Evolutionary conservation across 345 rosid genomes (phyloP), one percentile per base, ranked within the genome.

Genomic region (Lepidium sativum): DNA sequence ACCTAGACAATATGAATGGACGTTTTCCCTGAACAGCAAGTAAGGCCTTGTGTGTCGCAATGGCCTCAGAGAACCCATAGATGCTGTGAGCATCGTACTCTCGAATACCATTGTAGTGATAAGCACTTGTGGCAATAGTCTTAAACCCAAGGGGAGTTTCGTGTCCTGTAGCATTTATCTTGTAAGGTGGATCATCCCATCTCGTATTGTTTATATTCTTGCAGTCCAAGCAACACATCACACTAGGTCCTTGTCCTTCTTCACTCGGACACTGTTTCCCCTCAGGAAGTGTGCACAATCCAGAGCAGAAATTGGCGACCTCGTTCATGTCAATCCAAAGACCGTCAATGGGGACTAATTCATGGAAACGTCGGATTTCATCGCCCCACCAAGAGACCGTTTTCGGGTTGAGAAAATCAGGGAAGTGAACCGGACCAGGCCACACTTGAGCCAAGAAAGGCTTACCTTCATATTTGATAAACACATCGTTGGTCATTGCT

Each of bases 321-420:
- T 94, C 97, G 35, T 94, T 90, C 99, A 94, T 94, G 73, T 94
- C 96, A 43, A 94, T 90, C 99, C 95, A 90, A 1, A 90, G 67
- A 57, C 99, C 99, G 67, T 94, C 82, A 5, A 94, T 81, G 2
- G 97, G 95, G 60, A 88, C 95, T 37, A 94, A 82, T 42, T 86
- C 84, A 48, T 90, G 91, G 72, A 94, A 86, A 10, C 96, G 84
- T 17, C 78, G 86, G 67, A 94, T 68, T 63, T 94, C 99, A 62
- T 86, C 87, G 0, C 85, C 95, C 97, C 99, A 88, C 96, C 99
- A 94, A 9, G 71, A 67, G 13, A 94, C 91, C 0, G 96, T 87
- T 55, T 80, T 90, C 0, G 96, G 99, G 73, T 90, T 94, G 54
- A 94, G 97, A 73, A 87, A 90, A 75, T 94, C 99, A 17, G 99